Conservation (phyloP, 345 rosid species). For the Stellera chamaejasme region DNA sequence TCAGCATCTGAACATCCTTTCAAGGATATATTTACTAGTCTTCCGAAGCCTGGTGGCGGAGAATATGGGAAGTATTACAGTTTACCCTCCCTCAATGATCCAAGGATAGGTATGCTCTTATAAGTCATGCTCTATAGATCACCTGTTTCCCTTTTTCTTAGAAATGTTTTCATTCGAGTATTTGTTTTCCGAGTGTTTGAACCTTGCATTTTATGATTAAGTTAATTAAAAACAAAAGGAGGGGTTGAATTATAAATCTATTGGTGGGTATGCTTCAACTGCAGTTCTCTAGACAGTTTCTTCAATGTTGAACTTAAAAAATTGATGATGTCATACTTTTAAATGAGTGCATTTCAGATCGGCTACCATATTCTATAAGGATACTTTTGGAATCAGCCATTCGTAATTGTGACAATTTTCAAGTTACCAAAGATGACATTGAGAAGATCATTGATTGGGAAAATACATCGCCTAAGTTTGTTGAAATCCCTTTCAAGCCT, state of each 20-base stretch:
- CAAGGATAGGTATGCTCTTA: conserved; percentile 46
- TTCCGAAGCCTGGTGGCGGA: conserved; percentile 78
- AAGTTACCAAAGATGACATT: conserved; percentile 72
- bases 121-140: background rate
- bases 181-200: background rate
- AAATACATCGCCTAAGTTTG: conserved; percentile 46
- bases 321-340: background rate
- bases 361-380: conserved; percentile 64
- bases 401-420: conserved; percentile 77
- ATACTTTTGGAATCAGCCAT: conserved; percentile 84
- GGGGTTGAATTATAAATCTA: too few relatives aligned
- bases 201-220: too few relatives aligned
- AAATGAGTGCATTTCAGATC: conserved; percentile 31
- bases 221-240: too few relatives aligned
- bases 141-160: background rate
- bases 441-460: conserved; percentile 90
- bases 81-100: conserved; percentile 68
- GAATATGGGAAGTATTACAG: conserved; percentile 74
- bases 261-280: too few relatives aligned
- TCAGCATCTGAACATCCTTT: conserved; percentile 70
- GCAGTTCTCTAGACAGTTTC: background rate
- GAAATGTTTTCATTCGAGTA: background rate
- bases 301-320: background rate
- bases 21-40: conserved; percentile 52
- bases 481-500: conserved; percentile 90